phyloP scores from a whole-genome alignment of 805 yeast species.

The Candida argentea region DNA sequence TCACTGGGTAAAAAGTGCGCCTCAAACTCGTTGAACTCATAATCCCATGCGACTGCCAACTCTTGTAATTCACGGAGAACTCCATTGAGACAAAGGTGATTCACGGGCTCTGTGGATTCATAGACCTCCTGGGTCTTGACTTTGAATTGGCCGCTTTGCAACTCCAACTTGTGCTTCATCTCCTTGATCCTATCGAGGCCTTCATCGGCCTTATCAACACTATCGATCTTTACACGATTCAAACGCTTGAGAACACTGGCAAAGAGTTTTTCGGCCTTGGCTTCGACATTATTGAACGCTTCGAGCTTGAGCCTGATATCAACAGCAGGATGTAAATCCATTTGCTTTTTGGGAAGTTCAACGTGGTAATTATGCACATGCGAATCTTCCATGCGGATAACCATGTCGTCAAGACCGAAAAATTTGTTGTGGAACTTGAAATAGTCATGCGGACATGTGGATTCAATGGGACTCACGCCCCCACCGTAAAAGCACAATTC shows the following conservation, averaged over 20 bases:
- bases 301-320: constrained; percentile 63
- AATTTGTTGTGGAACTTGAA: constrained; percentile 75
- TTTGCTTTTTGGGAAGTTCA: constrained; percentile 60
- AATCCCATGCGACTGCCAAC: constrained; percentile 79
- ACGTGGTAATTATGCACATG: constrained; percentile 70
- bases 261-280: constrained; percentile 53
- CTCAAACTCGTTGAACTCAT: constrained; percentile 73
- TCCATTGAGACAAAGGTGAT: constrained; percentile 60
- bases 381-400: constrained; percentile 70
- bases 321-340: constrained; percentile 63
- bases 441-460: constrained; percentile 67
- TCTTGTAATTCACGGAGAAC: constrained; percentile 68
- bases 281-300: constrained; percentile 41
- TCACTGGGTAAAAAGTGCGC: constrained; percentile 77
- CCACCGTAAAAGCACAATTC: constrained; percentile 72
- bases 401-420: constrained; percentile 71
- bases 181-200: constrained; percentile 52
- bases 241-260: constrained; percentile 62
- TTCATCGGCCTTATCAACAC: constrained; percentile 59
- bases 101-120: constrained; percentile 45
- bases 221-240: constrained; percentile 65
- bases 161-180: constrained; percentile 40
- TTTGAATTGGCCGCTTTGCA: constrained; percentile 40
- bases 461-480: constrained; percentile 26
- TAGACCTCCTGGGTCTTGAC: constrained; percentile 43